Base-by-base conservation (phyloP, 2,329 filamentous ascomycete genomes). In the Diatrype stigma region DNA sequence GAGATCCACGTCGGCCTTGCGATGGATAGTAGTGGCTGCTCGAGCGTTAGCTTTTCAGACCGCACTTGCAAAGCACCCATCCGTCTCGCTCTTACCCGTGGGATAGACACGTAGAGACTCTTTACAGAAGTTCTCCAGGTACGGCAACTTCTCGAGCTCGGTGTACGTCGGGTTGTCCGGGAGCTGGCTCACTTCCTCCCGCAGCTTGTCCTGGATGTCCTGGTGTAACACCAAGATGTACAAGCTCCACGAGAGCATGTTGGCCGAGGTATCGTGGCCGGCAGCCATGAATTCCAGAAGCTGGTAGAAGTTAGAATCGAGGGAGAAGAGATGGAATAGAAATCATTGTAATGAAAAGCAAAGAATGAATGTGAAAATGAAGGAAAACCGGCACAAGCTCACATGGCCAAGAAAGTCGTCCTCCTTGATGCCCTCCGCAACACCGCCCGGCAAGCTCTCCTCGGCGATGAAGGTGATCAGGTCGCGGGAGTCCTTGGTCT, bases 221-320 rank as follows among this genome's bases (percentile, higher is more conserved):
- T 42, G 52, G 22, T 53, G 21, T 12, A 46, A 48, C 12, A 50
- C 56, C 32, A 56, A n/a, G 19, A 52, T 28, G 17, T 52, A 52
- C 3, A 46, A 16, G 21, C 52, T 53, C 56, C 54, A 58, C 6
- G 56, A 52, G 11, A 58, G 48, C 45, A 52, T 48, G 14, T 50
- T 55, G 19, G 52, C 46, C 16, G 51, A 55, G 11, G 56, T 58
- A n/a, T 58, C 54, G 10, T 55, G 50, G 0, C 54, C 56, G 4
- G 50, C 56, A 6, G 45, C 49, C 47, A 58, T 54, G 23, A 58
- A 56, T 30, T 53, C 28, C 1, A 56, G 51, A 5, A 58, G 32
- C 48, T 53, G 30, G 16, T 35, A 14, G 34, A 35, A n/a, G 26
- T 30, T 10, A 6, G 4, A 35, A 35, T 35, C 34, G 16, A 35